phyloP scores from a whole-genome alignment of 805 yeast genomes.

The Candida anglica region DNA sequence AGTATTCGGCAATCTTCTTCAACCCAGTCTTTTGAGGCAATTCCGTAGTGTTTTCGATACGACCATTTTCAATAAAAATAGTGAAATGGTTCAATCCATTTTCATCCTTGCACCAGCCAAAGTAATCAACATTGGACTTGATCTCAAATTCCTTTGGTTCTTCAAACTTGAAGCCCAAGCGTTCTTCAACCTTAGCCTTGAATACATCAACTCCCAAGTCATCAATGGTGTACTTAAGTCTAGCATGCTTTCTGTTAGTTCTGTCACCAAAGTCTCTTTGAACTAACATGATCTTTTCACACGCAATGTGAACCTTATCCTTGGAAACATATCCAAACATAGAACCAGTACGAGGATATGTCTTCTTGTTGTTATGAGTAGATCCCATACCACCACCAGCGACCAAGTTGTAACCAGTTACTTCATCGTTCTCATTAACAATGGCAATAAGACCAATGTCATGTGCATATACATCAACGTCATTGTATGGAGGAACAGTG shows the following conservation, averaged over 20 bases:
- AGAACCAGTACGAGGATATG: conserved; percentile 94
- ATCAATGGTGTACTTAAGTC: conserved; percentile 95
- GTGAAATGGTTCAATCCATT: conserved; percentile 84
- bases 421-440: conserved; percentile 58
- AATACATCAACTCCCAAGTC: conserved; percentile 86
- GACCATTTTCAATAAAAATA: conserved; percentile 91
- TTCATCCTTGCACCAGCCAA: conserved; percentile 92
- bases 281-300: conserved; percentile 89
- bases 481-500: conserved; percentile 94
- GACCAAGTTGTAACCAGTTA: conserved; percentile 78
- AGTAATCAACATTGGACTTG: conserved; percentile 83
- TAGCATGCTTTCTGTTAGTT: conserved; percentile 93
- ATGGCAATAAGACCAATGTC: conserved; percentile 92
- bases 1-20: conserved; percentile 67
- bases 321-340: conserved; percentile 70
- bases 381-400: conserved; percentile 99
- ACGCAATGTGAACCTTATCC: conserved; percentile 69
- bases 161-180: conserved; percentile 71
- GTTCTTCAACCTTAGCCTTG: conserved; percentile 76
- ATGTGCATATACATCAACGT: conserved; percentile 94
- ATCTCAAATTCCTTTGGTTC: conserved; percentile 71
- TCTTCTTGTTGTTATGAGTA: conserved; percentile 93
- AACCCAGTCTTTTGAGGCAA: conserved; percentile 88
- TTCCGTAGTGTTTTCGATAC: conserved; percentile 90
- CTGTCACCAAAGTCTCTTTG: conserved; percentile 96